Percentiles rank a stretch among this genome's conserved stretches.
Evolutionary conservation across 179 eudicot genomes (phyloP).

Genomic region (Beta corolliflora): DNA sequence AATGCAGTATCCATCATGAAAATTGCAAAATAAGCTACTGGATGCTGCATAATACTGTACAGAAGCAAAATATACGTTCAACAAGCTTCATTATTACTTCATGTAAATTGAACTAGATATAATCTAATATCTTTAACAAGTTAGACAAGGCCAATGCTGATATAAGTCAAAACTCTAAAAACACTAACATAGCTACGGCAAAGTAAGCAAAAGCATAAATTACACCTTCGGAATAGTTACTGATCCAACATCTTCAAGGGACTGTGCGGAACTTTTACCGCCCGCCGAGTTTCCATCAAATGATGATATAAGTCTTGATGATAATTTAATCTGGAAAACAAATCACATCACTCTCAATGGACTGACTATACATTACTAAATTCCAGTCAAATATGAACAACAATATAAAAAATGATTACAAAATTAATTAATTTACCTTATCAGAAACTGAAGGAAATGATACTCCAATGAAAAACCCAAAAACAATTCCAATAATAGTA

Average conservation of each 20-base stretch:
- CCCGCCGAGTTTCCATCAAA: conserved; percentile 50
- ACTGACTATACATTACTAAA: neutral
- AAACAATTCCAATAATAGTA: conserved; percentile 72
- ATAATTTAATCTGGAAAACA: conserved; percentile 64
- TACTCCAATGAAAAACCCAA: conserved; percentile 86
- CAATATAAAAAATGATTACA: neutral
- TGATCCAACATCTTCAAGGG: conserved; percentile 38
- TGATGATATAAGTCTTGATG: conserved; percentile 58
- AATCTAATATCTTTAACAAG: neutral
- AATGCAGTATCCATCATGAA: conserved; percentile 1
- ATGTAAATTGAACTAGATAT: neutral
- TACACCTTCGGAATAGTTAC: conserved; percentile 39
- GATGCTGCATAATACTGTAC: neutral
- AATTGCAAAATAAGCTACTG: conserved; percentile 6
- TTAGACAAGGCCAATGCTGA: neutral
- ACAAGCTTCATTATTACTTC: neutral
- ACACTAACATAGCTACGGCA: neutral
- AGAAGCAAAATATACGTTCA: neutral
- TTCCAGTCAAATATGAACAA: conserved; percentile 1
- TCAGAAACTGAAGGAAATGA: conserved; percentile 79
- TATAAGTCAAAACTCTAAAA: neutral
- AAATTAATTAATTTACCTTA: conserved; percentile 47
- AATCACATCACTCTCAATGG: conserved; percentile 16
- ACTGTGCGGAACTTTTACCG: conserved; percentile 22
- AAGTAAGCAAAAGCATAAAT: neutral